These are phyloP conservation scores for Citropsis articulata DNA, from an alignment of 345 rosid species.

Conservation along the genomic window DNA sequence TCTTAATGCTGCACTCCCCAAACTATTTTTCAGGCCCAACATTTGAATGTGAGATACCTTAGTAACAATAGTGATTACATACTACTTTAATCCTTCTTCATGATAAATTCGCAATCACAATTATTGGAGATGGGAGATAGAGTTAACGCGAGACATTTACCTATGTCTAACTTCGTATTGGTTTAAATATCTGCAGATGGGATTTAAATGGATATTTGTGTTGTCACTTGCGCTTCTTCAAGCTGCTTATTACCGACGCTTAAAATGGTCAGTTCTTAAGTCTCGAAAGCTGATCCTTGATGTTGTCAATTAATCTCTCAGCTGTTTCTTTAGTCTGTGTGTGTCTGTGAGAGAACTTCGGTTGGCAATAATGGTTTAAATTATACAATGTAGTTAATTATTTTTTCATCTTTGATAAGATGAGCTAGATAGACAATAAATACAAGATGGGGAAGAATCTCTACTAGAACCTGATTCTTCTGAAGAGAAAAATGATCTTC, in stretches of 20 bases:
- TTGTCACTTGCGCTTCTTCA: conserved; percentile 43
- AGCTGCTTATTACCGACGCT: conserved; percentile 38
- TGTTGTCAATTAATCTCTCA: conserved; percentile 31
- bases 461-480: neutral
- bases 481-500: neutral
- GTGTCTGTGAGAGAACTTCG: neutral
- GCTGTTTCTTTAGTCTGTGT: neutral
- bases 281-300: conserved; percentile 42
- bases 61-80: neutral
- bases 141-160: neutral
- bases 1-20: neutral
- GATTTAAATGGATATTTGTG: conserved; percentile 46
- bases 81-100: neutral
- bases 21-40: neutral
- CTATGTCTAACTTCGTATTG: neutral
- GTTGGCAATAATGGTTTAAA: neutral
- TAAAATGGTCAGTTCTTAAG: conserved; percentile 42
- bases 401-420: neutral
- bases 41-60: neutral
- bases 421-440: neutral
- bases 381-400: neutral
- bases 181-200: conserved; percentile 32
- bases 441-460: neutral
- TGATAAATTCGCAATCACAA: neutral
- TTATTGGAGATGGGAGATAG: neutral